These are phyloP conservation scores for Conringia planisiliqua DNA, from an alignment of 345 rosid genomes.

Conservation along the genomic window DNA sequence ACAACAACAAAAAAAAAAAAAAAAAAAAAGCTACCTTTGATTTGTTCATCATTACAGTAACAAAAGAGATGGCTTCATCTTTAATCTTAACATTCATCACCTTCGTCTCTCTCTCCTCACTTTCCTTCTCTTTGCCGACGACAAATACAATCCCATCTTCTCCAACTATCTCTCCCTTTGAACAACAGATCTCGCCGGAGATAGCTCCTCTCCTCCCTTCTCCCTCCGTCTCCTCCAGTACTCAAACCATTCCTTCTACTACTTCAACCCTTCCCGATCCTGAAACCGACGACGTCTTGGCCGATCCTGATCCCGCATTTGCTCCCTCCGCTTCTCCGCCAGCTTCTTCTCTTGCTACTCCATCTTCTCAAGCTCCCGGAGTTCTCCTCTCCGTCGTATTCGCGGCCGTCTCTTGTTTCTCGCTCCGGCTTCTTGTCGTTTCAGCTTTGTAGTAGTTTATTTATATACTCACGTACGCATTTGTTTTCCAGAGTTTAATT, in stretches of 20 bases:
- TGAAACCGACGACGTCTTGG: constrained; percentile 32
- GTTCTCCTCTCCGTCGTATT: background rate
- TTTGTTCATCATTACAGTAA: constrained; percentile 58
- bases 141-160: constrained; percentile 28
- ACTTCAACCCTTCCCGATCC: constrained; percentile 64
- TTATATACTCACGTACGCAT: background rate
- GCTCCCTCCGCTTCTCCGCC: constrained; percentile 49
- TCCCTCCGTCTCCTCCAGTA: constrained; percentile 50
- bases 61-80: constrained; percentile 48
- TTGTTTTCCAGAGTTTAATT: constrained; percentile 16
- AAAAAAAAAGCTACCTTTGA: constrained; percentile 38
- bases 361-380: constrained; percentile 17
- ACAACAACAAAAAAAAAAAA: background rate
- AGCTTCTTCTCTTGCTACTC: constrained; percentile 38
- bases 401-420: constrained; percentile 25
- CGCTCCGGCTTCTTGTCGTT: constrained; percentile 18
- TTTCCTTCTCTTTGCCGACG: constrained; percentile 31
- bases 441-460: constrained; percentile 1
- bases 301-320: constrained; percentile 45
- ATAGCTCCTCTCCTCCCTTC: constrained; percentile 77
- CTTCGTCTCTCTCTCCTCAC: constrained; percentile 31
- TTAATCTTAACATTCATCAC: constrained; percentile 35
- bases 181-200: constrained; percentile 63
- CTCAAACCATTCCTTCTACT: constrained; percentile 70
- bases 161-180: constrained; percentile 45